Evolutionary conservation across 257 asterid genomes (phyloP), one percentile per base, ranked within the genome.

Genomic region (Gynochthodes officinalis): DNA sequence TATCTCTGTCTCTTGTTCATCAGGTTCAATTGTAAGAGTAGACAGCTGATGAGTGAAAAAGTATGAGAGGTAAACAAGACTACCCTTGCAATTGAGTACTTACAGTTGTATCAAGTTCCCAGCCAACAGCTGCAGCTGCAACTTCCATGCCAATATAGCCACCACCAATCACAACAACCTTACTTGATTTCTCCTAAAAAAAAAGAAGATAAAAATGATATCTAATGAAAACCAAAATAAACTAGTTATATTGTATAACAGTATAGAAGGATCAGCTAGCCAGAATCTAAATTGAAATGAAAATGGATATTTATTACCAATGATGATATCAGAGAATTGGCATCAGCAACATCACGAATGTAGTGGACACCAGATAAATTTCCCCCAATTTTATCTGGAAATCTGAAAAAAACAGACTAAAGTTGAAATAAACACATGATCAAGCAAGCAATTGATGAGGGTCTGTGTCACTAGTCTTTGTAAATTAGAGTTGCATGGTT

Each of bases 81-180:
- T 43, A 32, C n/a, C 14, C 77, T 65, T 73, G 52, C 37, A 66
- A 63, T 57, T 53, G 65, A 74, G 44, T 13, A 80, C 96, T 82
- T 79, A 93, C 98, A 32, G 97, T 91, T 50, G 98, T 93, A 82
- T 93, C 98, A 65, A 91, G 96, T 28, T 91, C 91, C 98, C 98
- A 93, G 60, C 85, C 97, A 76, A 80, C 92, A 23, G 96, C 87
- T 76, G 98, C 98, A 74, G 98, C 97, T 54, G 98, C 97, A 75
- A 93, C 96, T 83, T 93, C 98, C 98, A 93, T 93, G 84, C 98
- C 98, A 64, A 93, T 93, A 79, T 93, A 93, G 80, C 98, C 98
- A 82, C 98, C 98, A 69, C 98, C 98, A 76, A 93, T 89, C 16
- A 93, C 86, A 32, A 91, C 97, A 67, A 89, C 89, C 82, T 93